Base-by-base conservation (phyloP, 257 asterid genomes). In the Przewalskia tangutica region DNA sequence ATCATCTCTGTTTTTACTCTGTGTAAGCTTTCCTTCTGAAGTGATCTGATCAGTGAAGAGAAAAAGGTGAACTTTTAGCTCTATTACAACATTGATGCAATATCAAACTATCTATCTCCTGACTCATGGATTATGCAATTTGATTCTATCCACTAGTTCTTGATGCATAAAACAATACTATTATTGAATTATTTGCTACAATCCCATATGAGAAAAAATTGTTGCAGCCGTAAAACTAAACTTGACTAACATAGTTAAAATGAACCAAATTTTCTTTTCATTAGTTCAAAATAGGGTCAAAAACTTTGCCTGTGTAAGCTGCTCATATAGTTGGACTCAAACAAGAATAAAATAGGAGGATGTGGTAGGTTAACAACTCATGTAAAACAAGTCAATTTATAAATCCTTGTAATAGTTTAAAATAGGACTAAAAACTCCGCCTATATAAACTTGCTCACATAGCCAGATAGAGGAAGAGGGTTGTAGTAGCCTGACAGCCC, bases 21-120 rank as follows among this genome's bases (percentile, higher is more conserved):
- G 66, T 4, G 81, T 44, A 18, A 79, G 55, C 62, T 82, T 88
- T 32, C 60, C 89, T 79, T 73, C 86, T 44, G 91, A 89, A 17
- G 75, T 81, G 10, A 84, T 89, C 97, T 91, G 85, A 81, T 34
- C 77, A 38, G 59, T 67, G 27, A 54, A 79, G 32, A 63, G 76
- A 38, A 42, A 73, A 73, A n/a, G 10, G 18, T 18, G 4, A 73
- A 73, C 16, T 27, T 62, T 71, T 53, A 46, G 59, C 11, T 68
- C 34, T 16, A 18, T 40, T 40, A 10, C 27, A 40, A 14, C 14
- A 40, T 62, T 62, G 17, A 62, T 5, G 7, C 68, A 27, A 17
- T 23, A 12, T 62, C 40, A 62, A 62, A 62, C 2, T 23, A 60
- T 60, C 34, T 7, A 18, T 58, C 64, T 58, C 64, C 64, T 18